Percentiles rank a stretch among this genome's conserved stretches.
Conservation (phyloP, 305 asterid genomes). For the Salvia sclarea region DNA sequence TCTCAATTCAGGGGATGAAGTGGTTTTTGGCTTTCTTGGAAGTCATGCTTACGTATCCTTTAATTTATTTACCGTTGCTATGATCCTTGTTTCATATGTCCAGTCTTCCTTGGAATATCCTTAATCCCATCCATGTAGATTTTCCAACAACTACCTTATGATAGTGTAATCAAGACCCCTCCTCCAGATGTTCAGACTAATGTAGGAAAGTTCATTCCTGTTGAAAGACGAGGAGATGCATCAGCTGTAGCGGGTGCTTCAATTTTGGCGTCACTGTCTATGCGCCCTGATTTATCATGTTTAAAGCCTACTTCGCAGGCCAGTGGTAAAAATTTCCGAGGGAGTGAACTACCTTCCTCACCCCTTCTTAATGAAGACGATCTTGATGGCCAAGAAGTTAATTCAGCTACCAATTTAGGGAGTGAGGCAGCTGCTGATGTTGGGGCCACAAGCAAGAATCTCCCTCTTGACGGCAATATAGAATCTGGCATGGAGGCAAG, state of each 20-base stretch:
- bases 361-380: constrained; percentile 65
- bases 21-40: constrained; percentile 71
- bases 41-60: constrained; percentile 88
- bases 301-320: constrained; percentile 63
- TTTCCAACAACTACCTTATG: constrained; percentile 70
- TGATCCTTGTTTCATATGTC: constrained; percentile 11
- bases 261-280: constrained; percentile 85
- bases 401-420: constrained; percentile 59
- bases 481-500: constrained; percentile 64
- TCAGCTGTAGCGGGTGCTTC: constrained; percentile 94
- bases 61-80: constrained; percentile 18
- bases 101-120: constrained; percentile 38
- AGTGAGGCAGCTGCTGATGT: constrained; percentile 54
- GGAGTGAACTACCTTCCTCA: constrained; percentile 57
- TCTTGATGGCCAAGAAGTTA: constrained; percentile 72
- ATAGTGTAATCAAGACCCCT: constrained; percentile 59
- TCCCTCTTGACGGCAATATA: constrained; percentile 53
- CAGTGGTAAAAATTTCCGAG: constrained; percentile 50
- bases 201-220: constrained; percentile 54
- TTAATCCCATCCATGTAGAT: constrained; percentile 53
- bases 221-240: constrained; percentile 79
- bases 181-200: constrained; percentile 65
- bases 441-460: constrained; percentile 52
- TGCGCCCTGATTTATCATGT: constrained; percentile 60
- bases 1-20: constrained; percentile 84